A percentile compares a stretch with the other conserved stretches of the same genome.
phyloP scores from a whole-genome alignment of 352 stramenopile species.

The Phytophthora palmivora region DNA sequence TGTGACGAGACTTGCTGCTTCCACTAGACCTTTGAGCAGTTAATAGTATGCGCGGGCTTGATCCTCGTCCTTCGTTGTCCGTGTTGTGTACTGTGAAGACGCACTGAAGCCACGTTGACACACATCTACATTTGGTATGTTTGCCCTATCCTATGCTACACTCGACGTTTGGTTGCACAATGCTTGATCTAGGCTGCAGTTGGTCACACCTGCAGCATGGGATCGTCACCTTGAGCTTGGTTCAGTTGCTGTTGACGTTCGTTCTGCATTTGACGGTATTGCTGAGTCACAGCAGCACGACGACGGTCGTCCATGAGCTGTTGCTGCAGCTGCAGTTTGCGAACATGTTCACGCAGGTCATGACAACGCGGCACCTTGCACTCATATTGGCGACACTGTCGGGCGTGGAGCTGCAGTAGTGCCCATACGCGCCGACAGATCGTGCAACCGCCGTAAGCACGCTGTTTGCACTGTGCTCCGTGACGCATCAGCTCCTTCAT shows the following conservation, averaged over 20 bases:
- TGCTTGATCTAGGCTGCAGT: constrained; percentile 24
- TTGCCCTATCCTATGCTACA: constrained; percentile 55
- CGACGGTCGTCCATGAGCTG: constrained; percentile 98
- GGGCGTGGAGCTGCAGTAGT: constrained; percentile 97
- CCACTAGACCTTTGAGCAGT: constrained; percentile 22
- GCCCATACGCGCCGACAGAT: constrained; percentile 98
- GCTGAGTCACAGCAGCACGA: constrained; percentile 86
- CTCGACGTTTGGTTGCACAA: constrained; percentile 28
- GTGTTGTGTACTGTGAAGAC: background rate
- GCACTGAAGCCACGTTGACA: constrained; percentile 37
- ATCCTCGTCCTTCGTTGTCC: constrained; percentile 18
- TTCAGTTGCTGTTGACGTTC: constrained; percentile 47
- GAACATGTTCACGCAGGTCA: constrained; percentile 95
- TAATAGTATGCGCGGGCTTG: constrained; percentile 28
- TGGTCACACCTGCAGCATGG: constrained; percentile 45
- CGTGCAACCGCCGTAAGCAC: constrained; percentile 93
- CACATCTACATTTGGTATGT: constrained; percentile 44
- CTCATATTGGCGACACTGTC: constrained; percentile 94
- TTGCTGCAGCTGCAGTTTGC: constrained; percentile 97
- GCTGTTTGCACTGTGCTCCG: constrained; percentile 93
- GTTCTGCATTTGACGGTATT: constrained; percentile 87
- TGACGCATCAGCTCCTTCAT: constrained; percentile 99
- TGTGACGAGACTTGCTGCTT: constrained; percentile 2
- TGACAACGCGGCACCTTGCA: constrained; percentile 97
- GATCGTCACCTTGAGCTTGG: constrained; percentile 45